Conservation (phyloP, 208 protist species). For the Leishmania martiniquensis region DNA sequence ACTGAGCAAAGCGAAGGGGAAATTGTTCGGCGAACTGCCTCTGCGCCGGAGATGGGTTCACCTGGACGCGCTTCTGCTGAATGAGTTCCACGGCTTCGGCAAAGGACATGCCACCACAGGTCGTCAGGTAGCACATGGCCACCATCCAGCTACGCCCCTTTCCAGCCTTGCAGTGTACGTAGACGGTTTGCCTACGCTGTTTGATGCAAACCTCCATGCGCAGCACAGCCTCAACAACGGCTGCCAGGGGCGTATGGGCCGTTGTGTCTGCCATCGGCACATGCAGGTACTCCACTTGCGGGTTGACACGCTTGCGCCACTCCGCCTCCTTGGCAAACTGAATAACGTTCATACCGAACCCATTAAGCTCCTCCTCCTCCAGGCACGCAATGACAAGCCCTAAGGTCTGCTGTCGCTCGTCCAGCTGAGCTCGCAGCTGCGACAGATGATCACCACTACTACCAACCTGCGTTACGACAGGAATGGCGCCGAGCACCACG, state of each 20-base stretch:
- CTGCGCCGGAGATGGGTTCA: conserved; percentile 72
- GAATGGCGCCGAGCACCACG: conserved; percentile 84
- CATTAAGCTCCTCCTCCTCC: conserved; percentile 76
- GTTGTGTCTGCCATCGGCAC: conserved; percentile 79
- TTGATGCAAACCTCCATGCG: conserved; percentile 60
- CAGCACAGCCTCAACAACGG: conserved; percentile 57
- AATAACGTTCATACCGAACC: conserved; percentile 77
- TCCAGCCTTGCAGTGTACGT: conserved; percentile 92
- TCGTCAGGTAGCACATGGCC: conserved; percentile 85
- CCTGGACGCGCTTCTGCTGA: conserved; percentile 50
- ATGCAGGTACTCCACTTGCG: conserved; percentile 55
- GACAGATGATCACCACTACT: conserved; percentile 76
- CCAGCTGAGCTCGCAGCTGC: conserved; percentile 65
- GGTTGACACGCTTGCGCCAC: conserved; percentile 56
- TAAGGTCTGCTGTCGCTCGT: conserved; percentile 44
- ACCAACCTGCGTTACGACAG: conserved; percentile 83
- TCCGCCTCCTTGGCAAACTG: conserved; percentile 78
- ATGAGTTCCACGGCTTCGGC: conserved; percentile 51
- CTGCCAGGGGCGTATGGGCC: conserved; percentile 50
- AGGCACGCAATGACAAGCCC: conserved; percentile 84
- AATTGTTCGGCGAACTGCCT: conserved; percentile 67
- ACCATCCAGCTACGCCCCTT: conserved; percentile 92
- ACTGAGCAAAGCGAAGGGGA: conserved; percentile 44
- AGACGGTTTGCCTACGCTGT: conserved; percentile 46
- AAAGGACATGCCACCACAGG: conserved; percentile 67